Conservation (phyloP, 169 alveolate species). For the Perkinsus chesapeaki region DNA sequence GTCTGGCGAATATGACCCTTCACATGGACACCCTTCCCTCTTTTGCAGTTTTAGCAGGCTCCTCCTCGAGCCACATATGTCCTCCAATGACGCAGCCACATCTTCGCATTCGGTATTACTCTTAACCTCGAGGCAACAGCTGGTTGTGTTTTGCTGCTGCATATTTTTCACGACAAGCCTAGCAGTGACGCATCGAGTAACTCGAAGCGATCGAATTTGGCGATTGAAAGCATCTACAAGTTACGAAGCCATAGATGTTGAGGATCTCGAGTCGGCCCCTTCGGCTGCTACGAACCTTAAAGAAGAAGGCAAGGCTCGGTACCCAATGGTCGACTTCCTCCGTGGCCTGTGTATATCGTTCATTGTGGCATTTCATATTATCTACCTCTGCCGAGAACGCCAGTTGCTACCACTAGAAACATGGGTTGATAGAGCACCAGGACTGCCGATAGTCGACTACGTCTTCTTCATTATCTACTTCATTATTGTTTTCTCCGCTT, state of each 20-base stretch:
- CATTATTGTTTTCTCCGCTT: not conserved
- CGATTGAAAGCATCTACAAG: not conserved
- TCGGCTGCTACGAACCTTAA: not conserved
- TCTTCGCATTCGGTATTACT: not conserved
- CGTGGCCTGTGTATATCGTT: not conserved
- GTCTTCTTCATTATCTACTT: not conserved
- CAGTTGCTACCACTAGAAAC: not conserved
- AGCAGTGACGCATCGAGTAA: not conserved
- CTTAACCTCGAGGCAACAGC: not conserved
- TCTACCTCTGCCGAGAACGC: not conserved
- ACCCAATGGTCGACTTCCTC: not conserved
- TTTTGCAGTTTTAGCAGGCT: not conserved
- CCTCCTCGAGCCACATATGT: not conserved
- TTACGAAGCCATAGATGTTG: not conserved
- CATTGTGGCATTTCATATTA: not conserved
- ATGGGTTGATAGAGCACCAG: not conserved
- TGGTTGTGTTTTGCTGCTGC: not conserved
- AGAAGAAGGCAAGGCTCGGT: not conserved
- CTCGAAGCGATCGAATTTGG: not conserved
- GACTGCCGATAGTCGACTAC: not conserved
- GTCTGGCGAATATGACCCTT: too few species aligned
- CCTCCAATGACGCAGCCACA: too few species aligned
- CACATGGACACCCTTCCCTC: not conserved
- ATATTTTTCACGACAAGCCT: not conserved
- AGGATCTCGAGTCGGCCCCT: not conserved